These are phyloP conservation scores for Rhododendron henanense DNA, from an alignment of 148 eudicot genomes.

Conservation along the genomic window DNA sequence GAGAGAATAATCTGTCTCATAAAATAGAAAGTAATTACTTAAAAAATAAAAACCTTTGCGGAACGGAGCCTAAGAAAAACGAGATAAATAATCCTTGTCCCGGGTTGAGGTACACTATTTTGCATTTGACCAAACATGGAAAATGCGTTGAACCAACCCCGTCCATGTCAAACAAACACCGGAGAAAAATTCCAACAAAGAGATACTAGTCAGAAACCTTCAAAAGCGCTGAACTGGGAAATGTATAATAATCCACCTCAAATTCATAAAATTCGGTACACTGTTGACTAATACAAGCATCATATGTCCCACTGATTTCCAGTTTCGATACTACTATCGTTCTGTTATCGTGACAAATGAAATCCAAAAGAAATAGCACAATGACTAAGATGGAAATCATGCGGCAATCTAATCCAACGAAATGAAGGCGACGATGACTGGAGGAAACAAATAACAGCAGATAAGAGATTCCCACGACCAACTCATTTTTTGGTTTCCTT, in stretches of 20 bases:
- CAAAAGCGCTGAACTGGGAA: background rate
- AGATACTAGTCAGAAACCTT: background rate
- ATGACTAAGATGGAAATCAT: background rate
- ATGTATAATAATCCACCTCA: background rate
- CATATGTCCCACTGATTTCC: background rate
- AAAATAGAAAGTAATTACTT: too few species aligned
- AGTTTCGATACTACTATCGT: background rate
- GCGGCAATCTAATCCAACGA: background rate
- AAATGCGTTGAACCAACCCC: background rate
- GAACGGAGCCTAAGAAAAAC: too few species aligned
- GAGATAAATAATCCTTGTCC: background rate
- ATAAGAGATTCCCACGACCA: background rate
- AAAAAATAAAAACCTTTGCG: too few species aligned
- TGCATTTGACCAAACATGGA: background rate
- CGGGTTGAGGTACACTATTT: background rate
- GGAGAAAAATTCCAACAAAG: background rate
- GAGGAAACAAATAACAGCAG: slow-evolving; percentile 2
- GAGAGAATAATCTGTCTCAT: too few species aligned
- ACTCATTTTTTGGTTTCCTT: background rate
- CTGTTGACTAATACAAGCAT: background rate
- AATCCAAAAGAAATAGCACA: background rate
- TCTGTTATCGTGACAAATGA: background rate
- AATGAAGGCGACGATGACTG: background rate
- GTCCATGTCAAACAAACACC: background rate
- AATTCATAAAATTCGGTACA: background rate